Percentiles rank a stretch among this genome's conserved stretches.
These are phyloP conservation scores for Colletotrichum tofieldiae DNA, from an alignment of 2,329 filamentous ascomycete genomes.

Conservation along the genomic window DNA sequence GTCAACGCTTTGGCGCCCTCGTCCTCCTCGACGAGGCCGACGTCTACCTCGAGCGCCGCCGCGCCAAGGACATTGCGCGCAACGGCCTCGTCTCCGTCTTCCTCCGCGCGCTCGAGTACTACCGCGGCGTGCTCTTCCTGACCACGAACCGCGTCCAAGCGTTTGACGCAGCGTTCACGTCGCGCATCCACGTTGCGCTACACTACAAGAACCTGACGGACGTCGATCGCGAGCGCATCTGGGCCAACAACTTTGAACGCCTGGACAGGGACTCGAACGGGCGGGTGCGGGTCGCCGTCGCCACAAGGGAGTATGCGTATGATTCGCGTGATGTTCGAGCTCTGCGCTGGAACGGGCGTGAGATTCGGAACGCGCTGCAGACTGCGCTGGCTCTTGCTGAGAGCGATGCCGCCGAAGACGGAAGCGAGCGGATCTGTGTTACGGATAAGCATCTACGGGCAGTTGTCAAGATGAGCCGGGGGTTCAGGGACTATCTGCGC, in stretches of 20 bases:
- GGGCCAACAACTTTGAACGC: slow-evolving; percentile 50
- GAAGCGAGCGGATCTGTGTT: slow-evolving; percentile 41
- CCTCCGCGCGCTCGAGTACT: slow-evolving; percentile 67
- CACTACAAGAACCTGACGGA: slow-evolving; percentile 51
- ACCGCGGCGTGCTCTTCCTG: slow-evolving; percentile 65
- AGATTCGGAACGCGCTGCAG: slow-evolving; percentile 56
- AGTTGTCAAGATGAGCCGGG: slow-evolving; percentile 45
- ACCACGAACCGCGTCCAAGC: slow-evolving; percentile 64
- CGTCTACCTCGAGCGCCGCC: slow-evolving; percentile 71
- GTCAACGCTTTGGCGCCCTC: slow-evolving; percentile 65
- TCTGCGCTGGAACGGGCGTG: slow-evolving; percentile 47
- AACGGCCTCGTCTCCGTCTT: slow-evolving; percentile 66
- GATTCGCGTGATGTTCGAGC: slow-evolving; percentile 41
- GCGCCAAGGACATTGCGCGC: slow-evolving; percentile 59
- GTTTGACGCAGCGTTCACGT: slow-evolving; percentile 53
- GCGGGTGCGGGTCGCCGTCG: slow-evolving; percentile 45
- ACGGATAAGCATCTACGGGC: slow-evolving; percentile 46
- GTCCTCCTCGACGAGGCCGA: slow-evolving; percentile 74
- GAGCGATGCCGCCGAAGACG: slow-evolving; percentile 44
- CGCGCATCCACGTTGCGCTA: slow-evolving; percentile 51
- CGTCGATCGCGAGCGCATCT: slow-evolving; percentile 48
- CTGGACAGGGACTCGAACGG: slow-evolving; percentile 47
- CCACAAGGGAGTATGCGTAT: slow-evolving; percentile 47
- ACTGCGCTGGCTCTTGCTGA: slow-evolving; percentile 52
- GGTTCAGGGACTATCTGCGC: slow-evolving; percentile 49